These are phyloP conservation scores for Candida sanyaensis DNA, from an alignment of 1,139 yeast genomes.

Conservation along the genomic window DNA sequence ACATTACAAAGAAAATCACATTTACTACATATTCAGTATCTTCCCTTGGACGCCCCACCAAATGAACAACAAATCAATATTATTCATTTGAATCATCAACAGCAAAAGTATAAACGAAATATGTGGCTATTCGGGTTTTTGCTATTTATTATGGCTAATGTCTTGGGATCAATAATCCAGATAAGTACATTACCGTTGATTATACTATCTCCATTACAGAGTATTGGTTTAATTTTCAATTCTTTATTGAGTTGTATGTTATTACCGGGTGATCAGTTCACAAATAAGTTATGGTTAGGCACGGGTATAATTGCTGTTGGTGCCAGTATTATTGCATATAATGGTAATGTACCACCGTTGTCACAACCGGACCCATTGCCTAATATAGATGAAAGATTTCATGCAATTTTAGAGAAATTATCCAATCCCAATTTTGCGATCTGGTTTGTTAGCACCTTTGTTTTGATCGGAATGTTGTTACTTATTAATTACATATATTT, in stretches of 20 bases:
- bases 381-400: slow-evolving; percentile 27
- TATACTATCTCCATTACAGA: slow-evolving; percentile 79
- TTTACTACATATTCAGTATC: slow-evolving; percentile 26
- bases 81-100: slow-evolving; percentile 23
- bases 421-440: slow-evolving; percentile 28
- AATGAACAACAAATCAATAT: slow-evolving; percentile 9
- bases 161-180: slow-evolving; percentile 82
- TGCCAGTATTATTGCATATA: slow-evolving; percentile 78
- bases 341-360: slow-evolving; percentile 44
- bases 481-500: slow-evolving; percentile 21
- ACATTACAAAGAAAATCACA: slow-evolving; percentile 85
- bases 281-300: slow-evolving; percentile 58
- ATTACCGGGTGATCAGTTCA: slow-evolving; percentile 68
- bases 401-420: slow-evolving; percentile 27
- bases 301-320: slow-evolving; percentile 72
- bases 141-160: slow-evolving; percentile 70
- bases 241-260: slow-evolving; percentile 68
- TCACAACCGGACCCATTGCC: slow-evolving; percentile 24
- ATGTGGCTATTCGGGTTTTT: slow-evolving; percentile 78
- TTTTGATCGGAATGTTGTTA: slow-evolving; percentile 27
- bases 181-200: slow-evolving; percentile 82
- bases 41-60: slow-evolving; percentile 20
- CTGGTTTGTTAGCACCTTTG: slow-evolving; percentile 43
- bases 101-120: slow-evolving; percentile 50
- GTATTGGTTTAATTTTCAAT: slow-evolving; percentile 85